phyloP scores from a whole-genome alignment of 345 rosid species.

The Hirschfeldia incana region DNA sequence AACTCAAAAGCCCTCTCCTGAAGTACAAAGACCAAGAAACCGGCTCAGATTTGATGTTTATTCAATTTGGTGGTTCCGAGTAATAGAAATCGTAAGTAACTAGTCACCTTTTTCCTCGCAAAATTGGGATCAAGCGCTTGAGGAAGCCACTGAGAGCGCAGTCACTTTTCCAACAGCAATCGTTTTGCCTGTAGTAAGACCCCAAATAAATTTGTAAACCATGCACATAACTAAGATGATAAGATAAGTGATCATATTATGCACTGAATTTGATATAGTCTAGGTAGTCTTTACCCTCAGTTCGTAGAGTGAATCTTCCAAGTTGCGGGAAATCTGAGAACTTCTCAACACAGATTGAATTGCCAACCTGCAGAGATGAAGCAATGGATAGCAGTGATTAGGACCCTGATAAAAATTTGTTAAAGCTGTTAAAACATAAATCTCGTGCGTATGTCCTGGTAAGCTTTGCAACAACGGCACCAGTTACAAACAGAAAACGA shows the following conservation, averaged over 20 bases:
- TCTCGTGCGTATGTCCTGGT: not conserved
- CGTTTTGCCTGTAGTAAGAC: constrained; percentile 54
- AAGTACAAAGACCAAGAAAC: not conserved
- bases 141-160: constrained; percentile 35
- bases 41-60: not conserved
- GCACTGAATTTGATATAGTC: not conserved
- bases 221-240: not conserved
- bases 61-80: not conserved
- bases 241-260: not conserved
- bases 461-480: not conserved
- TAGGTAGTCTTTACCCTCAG: constrained; percentile 63
- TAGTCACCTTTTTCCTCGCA: constrained; percentile 37
- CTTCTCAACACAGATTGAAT: constrained; percentile 76
- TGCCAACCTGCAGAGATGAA: constrained; percentile 55
- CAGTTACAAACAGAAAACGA: not conserved
- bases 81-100: not conserved
- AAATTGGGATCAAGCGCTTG: constrained; percentile 48
- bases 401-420: not conserved
- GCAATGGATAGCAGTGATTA: not conserved
- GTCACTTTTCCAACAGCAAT: constrained; percentile 76
- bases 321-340: constrained; percentile 87
- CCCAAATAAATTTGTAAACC: not conserved
- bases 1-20: constrained; percentile 25
- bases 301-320: constrained; percentile 98
- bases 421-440: not conserved